phyloP scores from a whole-genome alignment of 345 rosid genomes.

The Erucastrum elatum region DNA sequence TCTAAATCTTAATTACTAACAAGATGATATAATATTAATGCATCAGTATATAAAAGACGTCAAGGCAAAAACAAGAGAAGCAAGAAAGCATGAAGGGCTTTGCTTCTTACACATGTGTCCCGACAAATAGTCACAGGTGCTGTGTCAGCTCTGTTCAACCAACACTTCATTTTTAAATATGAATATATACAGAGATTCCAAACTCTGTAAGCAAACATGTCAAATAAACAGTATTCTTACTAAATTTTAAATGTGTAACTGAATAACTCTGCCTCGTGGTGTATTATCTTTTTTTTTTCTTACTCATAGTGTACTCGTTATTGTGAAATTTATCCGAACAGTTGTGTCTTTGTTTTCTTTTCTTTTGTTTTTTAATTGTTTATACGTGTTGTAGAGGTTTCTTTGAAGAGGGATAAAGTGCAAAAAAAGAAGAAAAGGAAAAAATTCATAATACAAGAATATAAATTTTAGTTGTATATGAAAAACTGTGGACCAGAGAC shows the following conservation, averaged over 20 bases:
- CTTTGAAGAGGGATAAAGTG: slow-evolving; percentile 63
- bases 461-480: slow-evolving; percentile 1
- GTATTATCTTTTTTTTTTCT: neutral
- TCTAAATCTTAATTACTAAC: neutral
- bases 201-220: slow-evolving; percentile 7
- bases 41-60: neutral
- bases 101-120: slow-evolving; percentile 44
- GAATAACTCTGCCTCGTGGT: slow-evolving; percentile 8
- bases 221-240: neutral
- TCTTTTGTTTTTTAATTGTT: neutral
- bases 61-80: slow-evolving; percentile 23
- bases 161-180: slow-evolving; percentile 15
- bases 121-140: slow-evolving; percentile 46
- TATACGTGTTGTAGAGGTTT: slow-evolving; percentile 25
- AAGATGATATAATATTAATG: neutral
- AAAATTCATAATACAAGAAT: slow-evolving; percentile 19
- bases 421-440: neutral
- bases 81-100: slow-evolving; percentile 35
- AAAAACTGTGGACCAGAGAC: slow-evolving; percentile 25
- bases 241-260: neutral
- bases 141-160: slow-evolving; percentile 31
- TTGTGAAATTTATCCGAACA: neutral
- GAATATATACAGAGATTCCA: neutral
- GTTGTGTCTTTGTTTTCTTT: neutral
- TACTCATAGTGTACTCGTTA: neutral